Evolutionary conservation across 176 grass and related monocot species (phyloP).

Genomic region (Oryza glaberrima): DNA sequence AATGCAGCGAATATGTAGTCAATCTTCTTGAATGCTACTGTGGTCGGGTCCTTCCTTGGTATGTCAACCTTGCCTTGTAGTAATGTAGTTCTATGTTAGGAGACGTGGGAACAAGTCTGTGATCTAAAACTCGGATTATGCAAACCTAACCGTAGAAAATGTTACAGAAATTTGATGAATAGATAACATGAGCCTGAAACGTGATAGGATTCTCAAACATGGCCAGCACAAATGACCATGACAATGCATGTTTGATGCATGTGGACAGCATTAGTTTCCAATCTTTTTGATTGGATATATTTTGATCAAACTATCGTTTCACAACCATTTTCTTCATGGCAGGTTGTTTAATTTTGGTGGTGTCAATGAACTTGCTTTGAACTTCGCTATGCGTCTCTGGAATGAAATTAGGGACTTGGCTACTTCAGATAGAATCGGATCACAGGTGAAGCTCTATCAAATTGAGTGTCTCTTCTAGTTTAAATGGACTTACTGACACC

Average conservation of each 20-base stretch:
- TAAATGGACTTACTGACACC: conserved; percentile 1
- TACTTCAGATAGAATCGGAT: conserved; percentile 52
- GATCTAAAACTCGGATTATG: conserved; percentile 32
- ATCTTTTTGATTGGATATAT: conserved; percentile 34
- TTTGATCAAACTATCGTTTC: conserved; percentile 1
- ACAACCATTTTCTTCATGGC: conserved; percentile 37
- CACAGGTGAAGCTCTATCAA: conserved; percentile 44
- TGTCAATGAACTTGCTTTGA: conserved; percentile 62
- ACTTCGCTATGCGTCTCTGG: conserved; percentile 71
- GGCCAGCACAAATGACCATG: not conserved
- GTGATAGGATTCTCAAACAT: conserved; percentile 4
- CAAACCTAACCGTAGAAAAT: conserved; percentile 34
- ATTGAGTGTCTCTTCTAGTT: conserved; percentile 33
- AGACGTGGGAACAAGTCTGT: conserved; percentile 17
- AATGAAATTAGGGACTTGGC: conserved; percentile 55
- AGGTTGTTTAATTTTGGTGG: conserved; percentile 61
- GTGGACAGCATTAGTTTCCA: conserved; percentile 1
- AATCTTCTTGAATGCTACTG: conserved; percentile 79
- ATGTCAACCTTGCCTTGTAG: conserved; percentile 48
- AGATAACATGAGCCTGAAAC: conserved; percentile 21
- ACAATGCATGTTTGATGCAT: not conserved
- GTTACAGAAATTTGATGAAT: conserved; percentile 31
- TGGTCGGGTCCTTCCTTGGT: conserved; percentile 76
- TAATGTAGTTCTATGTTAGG: conserved; percentile 33
- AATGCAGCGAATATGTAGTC: conserved; percentile 47